Evolutionary conservation across 805 yeast species (phyloP).

Genomic region (Saccharomycopsis sp.): DNA sequence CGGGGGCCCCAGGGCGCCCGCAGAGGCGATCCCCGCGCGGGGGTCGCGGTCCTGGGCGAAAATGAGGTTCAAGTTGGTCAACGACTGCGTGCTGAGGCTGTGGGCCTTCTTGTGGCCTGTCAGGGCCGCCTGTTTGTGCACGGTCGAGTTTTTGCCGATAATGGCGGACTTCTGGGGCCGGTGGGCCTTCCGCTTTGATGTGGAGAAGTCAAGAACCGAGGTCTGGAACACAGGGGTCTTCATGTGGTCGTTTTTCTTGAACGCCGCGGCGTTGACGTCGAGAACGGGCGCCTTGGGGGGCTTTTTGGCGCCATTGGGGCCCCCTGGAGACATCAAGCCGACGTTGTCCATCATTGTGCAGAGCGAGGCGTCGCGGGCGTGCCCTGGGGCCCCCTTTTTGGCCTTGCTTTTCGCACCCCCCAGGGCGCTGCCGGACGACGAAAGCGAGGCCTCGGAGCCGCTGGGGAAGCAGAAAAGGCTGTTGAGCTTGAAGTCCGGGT

Average conservation of each 20-base stretch:
- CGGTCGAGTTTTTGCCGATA: not conserved
- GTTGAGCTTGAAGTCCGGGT: not conserved
- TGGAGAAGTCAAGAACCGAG: conserved; percentile 17
- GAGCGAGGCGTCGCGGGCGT: conserved; percentile 13
- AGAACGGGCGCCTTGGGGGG: conserved; percentile 4
- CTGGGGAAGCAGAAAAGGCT: conserved; percentile 5
- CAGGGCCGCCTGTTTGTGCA: not conserved
- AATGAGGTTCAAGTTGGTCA: conserved; percentile 3
- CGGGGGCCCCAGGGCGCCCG: not conserved
- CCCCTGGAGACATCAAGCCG: conserved; percentile 14
- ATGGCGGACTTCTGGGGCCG: conserved; percentile 10
- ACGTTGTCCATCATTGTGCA: conserved; percentile 14
- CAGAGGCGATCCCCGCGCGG: not conserved
- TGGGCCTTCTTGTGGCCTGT: conserved; percentile 14
- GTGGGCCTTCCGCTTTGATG: conserved; percentile 6
- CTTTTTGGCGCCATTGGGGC: conserved; percentile 1
- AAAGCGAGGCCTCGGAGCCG: conserved; percentile 3
- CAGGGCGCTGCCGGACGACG: not conserved
- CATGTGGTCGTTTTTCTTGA: conserved; percentile 5
- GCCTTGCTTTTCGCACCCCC: not conserved
- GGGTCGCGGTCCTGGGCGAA: conserved; percentile 4
- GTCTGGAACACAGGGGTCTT: conserved; percentile 20
- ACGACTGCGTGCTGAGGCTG: conserved; percentile 12
- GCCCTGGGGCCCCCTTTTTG: not conserved
- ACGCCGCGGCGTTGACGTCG: conserved; percentile 7